Percentiles rank a stretch among this genome's conserved stretches.
These are phyloP conservation scores for Eutrema heterophyllum DNA, from an alignment of 345 rosid species.

Conservation along the genomic window DNA sequence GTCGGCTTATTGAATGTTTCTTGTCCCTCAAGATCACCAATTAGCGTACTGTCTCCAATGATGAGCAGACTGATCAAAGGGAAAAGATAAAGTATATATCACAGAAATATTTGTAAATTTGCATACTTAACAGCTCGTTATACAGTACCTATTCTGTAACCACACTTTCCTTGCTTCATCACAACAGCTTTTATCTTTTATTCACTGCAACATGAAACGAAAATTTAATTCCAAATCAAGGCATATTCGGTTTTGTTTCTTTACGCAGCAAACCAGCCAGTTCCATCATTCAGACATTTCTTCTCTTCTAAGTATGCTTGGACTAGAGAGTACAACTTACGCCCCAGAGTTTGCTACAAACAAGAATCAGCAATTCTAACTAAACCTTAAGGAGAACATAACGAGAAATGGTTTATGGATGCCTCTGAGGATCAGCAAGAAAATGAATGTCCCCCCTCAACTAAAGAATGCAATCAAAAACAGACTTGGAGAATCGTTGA, in stretches of 20 bases:
- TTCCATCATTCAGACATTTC: neutral
- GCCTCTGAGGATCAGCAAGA: neutral
- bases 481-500: neutral
- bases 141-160: neutral
- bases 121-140: neutral
- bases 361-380: neutral
- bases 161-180: slow-evolving; percentile 62
- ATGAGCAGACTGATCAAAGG: slow-evolving; percentile 37
- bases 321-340: too few relatives aligned
- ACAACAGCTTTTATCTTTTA: slow-evolving; percentile 59
- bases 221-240: neutral
- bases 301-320: too few relatives aligned
- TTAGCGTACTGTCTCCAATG: slow-evolving; percentile 45
- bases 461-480: neutral
- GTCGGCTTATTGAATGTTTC: slow-evolving; percentile 73
- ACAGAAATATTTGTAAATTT: neutral
- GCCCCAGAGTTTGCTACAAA: neutral
- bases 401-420: neutral
- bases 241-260: neutral
- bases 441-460: neutral
- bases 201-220: neutral
- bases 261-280: neutral
- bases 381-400: neutral
- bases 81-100: neutral
- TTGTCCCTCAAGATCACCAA: slow-evolving; percentile 62